Evolutionary conservation across 306 rosid genomes (phyloP).

Genomic region (Quercus bicolor): DNA sequence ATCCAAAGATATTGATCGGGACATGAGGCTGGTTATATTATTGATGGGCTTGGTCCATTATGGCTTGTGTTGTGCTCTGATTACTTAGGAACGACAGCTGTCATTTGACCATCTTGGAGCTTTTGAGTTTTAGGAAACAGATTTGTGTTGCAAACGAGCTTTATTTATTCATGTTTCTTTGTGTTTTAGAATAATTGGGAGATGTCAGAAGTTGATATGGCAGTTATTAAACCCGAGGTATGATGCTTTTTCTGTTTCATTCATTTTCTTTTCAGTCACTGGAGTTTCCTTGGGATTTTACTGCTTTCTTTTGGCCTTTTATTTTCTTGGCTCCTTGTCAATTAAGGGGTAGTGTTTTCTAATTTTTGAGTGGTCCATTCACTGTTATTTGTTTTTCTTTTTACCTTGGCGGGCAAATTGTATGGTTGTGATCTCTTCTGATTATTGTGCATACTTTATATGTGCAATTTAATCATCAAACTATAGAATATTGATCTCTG

Average conservation of each 20-base stretch:
- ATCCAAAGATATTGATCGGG: background rate
- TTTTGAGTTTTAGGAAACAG: background rate
- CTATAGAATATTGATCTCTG: background rate
- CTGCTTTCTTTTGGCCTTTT: background rate
- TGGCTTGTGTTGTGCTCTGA: background rate
- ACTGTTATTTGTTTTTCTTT: background rate
- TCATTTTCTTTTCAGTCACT: background rate
- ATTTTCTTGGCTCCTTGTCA: background rate
- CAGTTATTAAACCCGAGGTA: slow-evolving; percentile 85
- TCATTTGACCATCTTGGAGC: background rate
- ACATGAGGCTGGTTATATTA: background rate
- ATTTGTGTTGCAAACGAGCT: background rate
- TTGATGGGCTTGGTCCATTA: background rate
- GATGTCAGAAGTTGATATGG: slow-evolving; percentile 81
- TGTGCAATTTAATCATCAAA: background rate
- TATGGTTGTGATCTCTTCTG: background rate
- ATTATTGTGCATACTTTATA: background rate
- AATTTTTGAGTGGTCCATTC: background rate
- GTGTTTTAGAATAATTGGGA: slow-evolving; percentile 12
- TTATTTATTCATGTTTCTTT: background rate
- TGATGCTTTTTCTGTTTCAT: background rate
- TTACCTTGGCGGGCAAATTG: background rate
- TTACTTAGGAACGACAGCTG: background rate
- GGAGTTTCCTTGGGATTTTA: background rate
- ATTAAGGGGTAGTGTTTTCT: background rate